phyloP scores from a whole-genome alignment of 1,139 yeast genomes.

The Protomyces arabidopsidicola region DNA sequence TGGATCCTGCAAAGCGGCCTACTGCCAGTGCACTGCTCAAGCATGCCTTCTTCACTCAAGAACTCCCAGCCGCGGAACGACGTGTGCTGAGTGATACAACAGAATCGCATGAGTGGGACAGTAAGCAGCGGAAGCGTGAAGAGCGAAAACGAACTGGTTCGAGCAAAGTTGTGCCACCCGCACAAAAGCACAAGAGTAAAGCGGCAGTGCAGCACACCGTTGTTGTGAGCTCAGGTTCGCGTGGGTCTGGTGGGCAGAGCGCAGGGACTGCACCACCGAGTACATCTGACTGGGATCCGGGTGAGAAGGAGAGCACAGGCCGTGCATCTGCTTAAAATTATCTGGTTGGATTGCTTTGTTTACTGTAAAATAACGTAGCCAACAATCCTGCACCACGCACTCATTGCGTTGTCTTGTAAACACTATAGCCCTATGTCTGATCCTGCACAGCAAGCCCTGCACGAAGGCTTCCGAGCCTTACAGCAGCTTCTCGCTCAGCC shows the following conservation, averaged over 20 bases:
- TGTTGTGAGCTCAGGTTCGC: not conserved
- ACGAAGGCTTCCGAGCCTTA: constrained; percentile 14
- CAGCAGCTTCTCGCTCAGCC: constrained; percentile 18
- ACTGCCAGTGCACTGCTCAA: constrained; percentile 58
- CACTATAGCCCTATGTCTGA: not conserved
- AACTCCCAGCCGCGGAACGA: constrained; percentile 61
- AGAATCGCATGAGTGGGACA: constrained; percentile 72
- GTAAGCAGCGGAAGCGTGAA: constrained; percentile 20
- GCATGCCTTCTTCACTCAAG: constrained; percentile 60
- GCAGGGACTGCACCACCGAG: not conserved
- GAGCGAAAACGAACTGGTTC: constrained; percentile 5
- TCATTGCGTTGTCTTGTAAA: not conserved
- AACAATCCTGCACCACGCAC: not conserved
- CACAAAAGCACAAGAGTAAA: not conserved
- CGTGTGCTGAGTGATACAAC: constrained; percentile 47
- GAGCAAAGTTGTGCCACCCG: not conserved
- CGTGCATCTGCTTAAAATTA: not conserved
- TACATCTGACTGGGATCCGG: not conserved
- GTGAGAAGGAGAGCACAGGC: not conserved
- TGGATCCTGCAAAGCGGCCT: constrained; percentile 65
- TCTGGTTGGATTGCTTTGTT: not conserved
- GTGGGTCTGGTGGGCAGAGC: not conserved
- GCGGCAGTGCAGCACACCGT: not conserved
- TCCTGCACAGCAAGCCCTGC: not conserved
- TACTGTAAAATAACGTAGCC: not conserved